A percentile compares a stretch with the other conserved stretches of the same genome.
Conservation (phyloP, 2,329 filamentous ascomycete genomes). For the Epicoccum nigrum region DNA sequence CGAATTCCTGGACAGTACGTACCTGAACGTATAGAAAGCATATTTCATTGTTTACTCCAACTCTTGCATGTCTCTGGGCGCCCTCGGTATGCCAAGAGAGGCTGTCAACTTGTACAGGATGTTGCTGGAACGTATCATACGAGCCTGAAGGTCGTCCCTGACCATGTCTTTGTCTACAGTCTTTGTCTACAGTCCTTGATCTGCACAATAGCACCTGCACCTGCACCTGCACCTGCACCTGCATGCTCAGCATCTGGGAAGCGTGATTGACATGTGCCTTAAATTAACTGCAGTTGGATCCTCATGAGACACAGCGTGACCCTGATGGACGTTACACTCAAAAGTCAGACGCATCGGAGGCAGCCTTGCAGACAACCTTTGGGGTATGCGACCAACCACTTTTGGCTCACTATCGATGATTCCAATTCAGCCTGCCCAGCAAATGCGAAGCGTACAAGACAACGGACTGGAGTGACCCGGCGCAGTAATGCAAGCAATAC, state of each 20-base stretch:
- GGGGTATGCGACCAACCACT: neutral
- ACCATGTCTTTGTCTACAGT: neutral
- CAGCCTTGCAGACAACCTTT: neutral
- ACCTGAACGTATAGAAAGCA: too few relatives aligned
- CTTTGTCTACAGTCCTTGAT: too few relatives aligned
- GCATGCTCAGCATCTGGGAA: neutral
- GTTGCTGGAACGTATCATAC: constrained; percentile 3
- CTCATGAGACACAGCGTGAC: constrained; percentile 18
- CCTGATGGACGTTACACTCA: constrained; percentile 10
- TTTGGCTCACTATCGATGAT: neutral
- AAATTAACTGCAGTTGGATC: constrained; percentile 15
- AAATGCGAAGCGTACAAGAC: constrained; percentile 9
- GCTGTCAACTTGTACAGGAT: too few relatives aligned
- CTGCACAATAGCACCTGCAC: too few relatives aligned
- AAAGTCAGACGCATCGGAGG: constrained; percentile 1
- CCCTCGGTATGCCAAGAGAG: too few relatives aligned
- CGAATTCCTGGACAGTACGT: too few relatives aligned
- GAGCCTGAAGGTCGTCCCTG: neutral
- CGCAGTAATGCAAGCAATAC: constrained; percentile 10
- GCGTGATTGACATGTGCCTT: neutral
- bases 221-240: too few relatives aligned
- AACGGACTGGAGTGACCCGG: constrained; percentile 6
- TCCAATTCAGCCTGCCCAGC: constrained; percentile 18
- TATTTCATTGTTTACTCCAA: too few relatives aligned
- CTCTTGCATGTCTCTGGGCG: too few relatives aligned